A percentile compares a stretch with the other conserved stretches of the same genome.
Conservation (phyloP, 176 grass and related monocot genomes). For the Otatea glauca region DNA sequence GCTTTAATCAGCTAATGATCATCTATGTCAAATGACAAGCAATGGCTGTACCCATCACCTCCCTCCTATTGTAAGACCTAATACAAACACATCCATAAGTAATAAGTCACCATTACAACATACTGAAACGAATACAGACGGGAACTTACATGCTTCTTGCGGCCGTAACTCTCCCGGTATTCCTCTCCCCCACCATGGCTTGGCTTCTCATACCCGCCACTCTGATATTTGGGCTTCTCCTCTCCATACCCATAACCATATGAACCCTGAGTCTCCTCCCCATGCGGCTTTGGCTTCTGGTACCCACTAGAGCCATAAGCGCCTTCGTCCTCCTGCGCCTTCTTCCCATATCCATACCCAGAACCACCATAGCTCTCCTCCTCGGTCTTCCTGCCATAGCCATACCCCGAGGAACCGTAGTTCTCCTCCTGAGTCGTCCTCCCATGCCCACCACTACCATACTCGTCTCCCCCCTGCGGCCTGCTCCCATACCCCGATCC, state of each 20-base stretch:
- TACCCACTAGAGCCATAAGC: constrained; percentile 53
- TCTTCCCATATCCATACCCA: constrained; percentile 52
- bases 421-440: constrained; percentile 39
- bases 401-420: constrained; percentile 41
- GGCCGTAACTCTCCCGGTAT: constrained; percentile 49
- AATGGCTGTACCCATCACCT: background rate
- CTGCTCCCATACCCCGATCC: constrained; percentile 44
- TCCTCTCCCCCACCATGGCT: constrained; percentile 49
- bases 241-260: constrained; percentile 52
- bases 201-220: constrained; percentile 46
- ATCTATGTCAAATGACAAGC: background rate
- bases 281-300: constrained; percentile 51
- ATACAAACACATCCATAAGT: background rate
- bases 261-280: constrained; percentile 43
- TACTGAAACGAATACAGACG: background rate
- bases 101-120: background rate
- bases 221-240: constrained; percentile 52
- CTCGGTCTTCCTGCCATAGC: constrained; percentile 47
- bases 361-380: constrained; percentile 60
- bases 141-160: constrained; percentile 64
- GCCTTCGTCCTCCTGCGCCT: constrained; percentile 24
- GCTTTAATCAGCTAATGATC: background rate
- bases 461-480: constrained; percentile 50
- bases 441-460: constrained; percentile 50
- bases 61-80: background rate